Base-by-base conservation (phyloP, 306 rosid genomes). In the Vicia faba region DNA sequence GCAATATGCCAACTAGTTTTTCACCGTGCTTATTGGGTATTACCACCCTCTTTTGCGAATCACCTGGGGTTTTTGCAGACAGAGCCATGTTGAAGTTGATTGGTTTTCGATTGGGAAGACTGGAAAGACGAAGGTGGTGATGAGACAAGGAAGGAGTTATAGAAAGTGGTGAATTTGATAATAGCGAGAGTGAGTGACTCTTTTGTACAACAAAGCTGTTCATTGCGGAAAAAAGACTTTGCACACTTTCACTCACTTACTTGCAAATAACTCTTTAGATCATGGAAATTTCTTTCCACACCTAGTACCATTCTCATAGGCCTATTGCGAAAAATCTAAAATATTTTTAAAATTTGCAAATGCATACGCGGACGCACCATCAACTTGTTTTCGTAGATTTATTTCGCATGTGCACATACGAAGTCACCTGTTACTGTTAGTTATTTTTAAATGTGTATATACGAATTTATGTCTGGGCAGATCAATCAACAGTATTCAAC, bases 1-100 rank as follows among this genome's bases (percentile, higher is more conserved):
- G 91, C 66, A 87, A 79, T 15, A 89, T 35, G 23, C 98, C 98
- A 68, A 87, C 85, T 7, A 89, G 87, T 6, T 85, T 87, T 69
- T 87, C 92, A 54, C 84, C 91, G 48, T 83, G 77, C 59, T 87
- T 89, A 81, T 87, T 84, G 31, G 87, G 79, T 61, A 92, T 70
- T 53, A 76, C 58, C 50, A 87, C 66, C 79, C 62, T 89, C 76
- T 63, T 78, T 57, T 70, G 87, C 80, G 62, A 81, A 51, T 33
- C 38, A 81, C 84, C 78, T 41, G 79, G 67, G 79, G n/a, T 73
- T 55, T 68, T 39, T 64, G 74, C 7, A 7, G 73, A 13, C 7
- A 18, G 66, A 48, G 83, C 28, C 80, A 81, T 77, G 39, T 55
- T 80, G 40, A 68, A 63, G 33, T 12, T 51, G 51, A 61, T 55